A percentile compares a stretch with the other conserved stretches of the same genome.
Evolutionary conservation across 129 eudicot species (phyloP).

Genomic region (Lactuca sativa): DNA sequence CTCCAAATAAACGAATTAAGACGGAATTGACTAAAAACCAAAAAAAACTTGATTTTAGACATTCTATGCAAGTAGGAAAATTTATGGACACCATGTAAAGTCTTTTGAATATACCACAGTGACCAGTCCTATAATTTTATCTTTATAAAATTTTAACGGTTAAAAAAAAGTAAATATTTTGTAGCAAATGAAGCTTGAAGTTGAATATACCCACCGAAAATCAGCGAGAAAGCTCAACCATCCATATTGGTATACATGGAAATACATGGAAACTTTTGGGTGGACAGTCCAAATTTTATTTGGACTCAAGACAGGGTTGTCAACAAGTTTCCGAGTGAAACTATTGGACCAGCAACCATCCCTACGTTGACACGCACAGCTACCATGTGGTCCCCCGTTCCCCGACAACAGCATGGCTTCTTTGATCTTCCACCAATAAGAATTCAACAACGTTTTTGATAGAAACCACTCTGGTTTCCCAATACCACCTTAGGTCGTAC

Average conservation of each 20-base stretch:
- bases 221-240: not conserved
- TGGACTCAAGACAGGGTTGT: not conserved
- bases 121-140: no score
- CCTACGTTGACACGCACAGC: constrained; percentile 7
- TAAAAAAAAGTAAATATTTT: no score
- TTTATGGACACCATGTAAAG: no score
- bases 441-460: constrained; percentile 39
- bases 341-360: constrained; percentile 5
- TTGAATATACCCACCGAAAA: not conserved
- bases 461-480: constrained; percentile 36
- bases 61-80: no score
- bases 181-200: not conserved
- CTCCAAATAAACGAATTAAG: no score
- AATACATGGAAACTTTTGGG: not conserved
- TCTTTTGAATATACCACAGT: no score
- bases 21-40: no score
- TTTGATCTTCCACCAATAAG: constrained; percentile 27
- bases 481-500: constrained; percentile 21
- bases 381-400: constrained; percentile 8
- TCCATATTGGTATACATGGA: not conserved
- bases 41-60: no score
- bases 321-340: not conserved
- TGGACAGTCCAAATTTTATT: not conserved
- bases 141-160: no score
- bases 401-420: not conserved